phyloP scores from a whole-genome alignment of 1,284 basidiomycete genomes.

The Neolentinus lepideus region DNA sequence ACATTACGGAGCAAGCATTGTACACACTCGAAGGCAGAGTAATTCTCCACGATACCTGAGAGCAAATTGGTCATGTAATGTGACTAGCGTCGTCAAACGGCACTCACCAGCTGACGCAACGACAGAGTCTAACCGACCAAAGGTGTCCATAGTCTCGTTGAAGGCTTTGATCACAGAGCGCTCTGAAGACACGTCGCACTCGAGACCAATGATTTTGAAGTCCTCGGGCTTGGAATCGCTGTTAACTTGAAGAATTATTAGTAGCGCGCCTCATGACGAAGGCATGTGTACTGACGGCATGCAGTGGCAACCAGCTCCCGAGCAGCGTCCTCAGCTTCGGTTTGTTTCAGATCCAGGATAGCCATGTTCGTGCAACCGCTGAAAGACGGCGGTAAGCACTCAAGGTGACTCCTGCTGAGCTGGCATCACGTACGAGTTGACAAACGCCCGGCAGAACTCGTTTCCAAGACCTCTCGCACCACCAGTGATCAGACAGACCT shows the following conservation, averaged over 20 bases:
- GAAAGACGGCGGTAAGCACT: conserved; percentile 2
- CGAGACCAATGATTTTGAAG: conserved; percentile 71
- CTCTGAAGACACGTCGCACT: conserved; percentile 88
- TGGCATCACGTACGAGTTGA: conserved; percentile 62
- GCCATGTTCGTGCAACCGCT: conserved; percentile 81
- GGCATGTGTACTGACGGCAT: conserved; percentile 31
- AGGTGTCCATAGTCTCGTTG: conserved; percentile 56
- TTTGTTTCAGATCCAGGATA: conserved; percentile 78
- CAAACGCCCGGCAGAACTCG: conserved; percentile 84
- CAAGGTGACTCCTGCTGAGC: neutral
- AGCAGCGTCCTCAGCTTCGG: conserved; percentile 68
- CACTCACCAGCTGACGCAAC: conserved; percentile 82
- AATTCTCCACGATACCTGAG: conserved; percentile 89
- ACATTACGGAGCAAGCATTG: neutral
- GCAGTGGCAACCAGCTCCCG: conserved; percentile 59
- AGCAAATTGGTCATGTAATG: conserved; percentile 2
- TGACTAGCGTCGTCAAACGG: neutral
- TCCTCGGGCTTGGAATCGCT: conserved; percentile 53
- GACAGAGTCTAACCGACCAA: conserved; percentile 80
- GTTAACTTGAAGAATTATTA: conserved; percentile 44
- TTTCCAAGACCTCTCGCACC: conserved; percentile 87
- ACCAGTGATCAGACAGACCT: conserved; percentile 94
- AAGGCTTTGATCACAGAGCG: conserved; percentile 71
- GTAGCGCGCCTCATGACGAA: conserved; percentile 11
- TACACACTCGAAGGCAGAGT: conserved; percentile 76